These are phyloP conservation scores for Magnusiomyces sp. DNA, from an alignment of 1,139 yeast species.

Conservation along the genomic window DNA sequence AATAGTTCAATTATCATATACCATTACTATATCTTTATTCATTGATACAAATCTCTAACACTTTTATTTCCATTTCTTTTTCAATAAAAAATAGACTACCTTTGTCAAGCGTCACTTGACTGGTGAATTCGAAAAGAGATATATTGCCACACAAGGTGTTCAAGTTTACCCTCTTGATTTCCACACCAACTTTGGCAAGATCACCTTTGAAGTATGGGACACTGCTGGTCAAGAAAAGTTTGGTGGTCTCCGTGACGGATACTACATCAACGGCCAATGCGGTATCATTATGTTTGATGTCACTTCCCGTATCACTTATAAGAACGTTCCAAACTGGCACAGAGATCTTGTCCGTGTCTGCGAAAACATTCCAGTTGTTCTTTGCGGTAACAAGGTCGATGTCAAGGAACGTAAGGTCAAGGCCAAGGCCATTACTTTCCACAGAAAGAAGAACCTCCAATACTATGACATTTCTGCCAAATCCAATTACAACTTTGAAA, in stretches of 20 bases:
- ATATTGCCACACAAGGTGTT: constrained; percentile 98
- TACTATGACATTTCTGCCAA: constrained; percentile 99
- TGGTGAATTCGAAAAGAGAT: constrained; percentile 98
- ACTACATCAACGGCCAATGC: constrained; percentile 98
- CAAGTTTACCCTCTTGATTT: constrained; percentile 98
- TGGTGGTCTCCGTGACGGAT: constrained; percentile 99
- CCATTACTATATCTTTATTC: no score
- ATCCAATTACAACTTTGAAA: constrained; percentile 98
- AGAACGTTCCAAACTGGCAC: constrained; percentile 99
- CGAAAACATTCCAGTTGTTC: constrained; percentile 98
- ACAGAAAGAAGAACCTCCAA: constrained; percentile 99
- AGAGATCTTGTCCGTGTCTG: constrained; percentile 95
- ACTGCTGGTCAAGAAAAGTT: constrained; percentile 99
- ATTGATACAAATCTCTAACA: neutral
- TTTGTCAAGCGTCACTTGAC: constrained; percentile 99
- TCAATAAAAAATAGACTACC: constrained; percentile 54
- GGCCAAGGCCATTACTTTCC: constrained; percentile 99
- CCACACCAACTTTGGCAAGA: constrained; percentile 98
- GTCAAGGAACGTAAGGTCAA: constrained; percentile 99
- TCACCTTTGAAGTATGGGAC: constrained; percentile 99
- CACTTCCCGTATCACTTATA: constrained; percentile 97
- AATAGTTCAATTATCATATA: no score
- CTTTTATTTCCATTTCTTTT: neutral
- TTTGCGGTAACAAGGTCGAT: constrained; percentile 99
- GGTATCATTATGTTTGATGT: constrained; percentile 99